A percentile compares a stretch with the other conserved stretches of the same genome.
Evolutionary conservation across 2,329 filamentous ascomycete species (phyloP).

Genomic region (Colletotrichum destructivum): DNA sequence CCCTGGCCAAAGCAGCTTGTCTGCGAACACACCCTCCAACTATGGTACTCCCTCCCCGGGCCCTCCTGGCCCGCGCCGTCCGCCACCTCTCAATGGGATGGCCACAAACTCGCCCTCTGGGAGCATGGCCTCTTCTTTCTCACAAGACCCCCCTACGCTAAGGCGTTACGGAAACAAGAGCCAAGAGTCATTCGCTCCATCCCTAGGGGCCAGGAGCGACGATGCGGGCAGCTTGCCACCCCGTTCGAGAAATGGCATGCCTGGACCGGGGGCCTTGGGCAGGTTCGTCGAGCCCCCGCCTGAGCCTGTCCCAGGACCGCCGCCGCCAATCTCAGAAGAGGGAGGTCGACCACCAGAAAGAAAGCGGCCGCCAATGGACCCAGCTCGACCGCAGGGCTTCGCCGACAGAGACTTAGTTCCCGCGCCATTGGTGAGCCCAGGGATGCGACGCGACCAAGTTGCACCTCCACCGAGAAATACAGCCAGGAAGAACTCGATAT

Average conservation of each 20-base stretch:
- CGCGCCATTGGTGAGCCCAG: slow-evolving; percentile 70
- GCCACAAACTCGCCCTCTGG: slow-evolving; percentile 60
- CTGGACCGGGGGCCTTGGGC: slow-evolving; percentile 56
- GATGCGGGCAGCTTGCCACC: slow-evolving; percentile 66
- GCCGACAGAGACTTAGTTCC: slow-evolving; percentile 70
- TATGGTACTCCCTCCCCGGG: slow-evolving; percentile 54
- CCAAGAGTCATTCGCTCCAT: slow-evolving; percentile 70
- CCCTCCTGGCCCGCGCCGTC: slow-evolving; percentile 34
- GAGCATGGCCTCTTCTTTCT: slow-evolving; percentile 66
- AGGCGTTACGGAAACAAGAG: slow-evolving; percentile 69
- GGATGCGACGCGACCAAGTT: slow-evolving; percentile 60
- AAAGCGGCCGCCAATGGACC: slow-evolving; percentile 77
- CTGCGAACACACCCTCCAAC: slow-evolving; percentile 44
- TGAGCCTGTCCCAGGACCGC: slow-evolving; percentile 47
- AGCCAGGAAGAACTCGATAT: slow-evolving; percentile 61
- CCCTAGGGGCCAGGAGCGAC: slow-evolving; percentile 64
- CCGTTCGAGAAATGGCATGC: slow-evolving; percentile 67
- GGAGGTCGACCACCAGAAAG: slow-evolving; percentile 72
- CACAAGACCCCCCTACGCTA: slow-evolving; percentile 60
- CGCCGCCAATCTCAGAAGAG: slow-evolving; percentile 46
- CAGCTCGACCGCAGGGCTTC: slow-evolving; percentile 63
- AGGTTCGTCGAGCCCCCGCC: slow-evolving; percentile 51
- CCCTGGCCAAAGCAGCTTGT: slow-evolving; percentile 44
- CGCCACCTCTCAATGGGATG: slow-evolving; percentile 37
- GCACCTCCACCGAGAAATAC: slow-evolving; percentile 67